These are phyloP conservation scores for Cruciata laevipes DNA, from an alignment of 257 asterid genomes.

Conservation along the genomic window DNA sequence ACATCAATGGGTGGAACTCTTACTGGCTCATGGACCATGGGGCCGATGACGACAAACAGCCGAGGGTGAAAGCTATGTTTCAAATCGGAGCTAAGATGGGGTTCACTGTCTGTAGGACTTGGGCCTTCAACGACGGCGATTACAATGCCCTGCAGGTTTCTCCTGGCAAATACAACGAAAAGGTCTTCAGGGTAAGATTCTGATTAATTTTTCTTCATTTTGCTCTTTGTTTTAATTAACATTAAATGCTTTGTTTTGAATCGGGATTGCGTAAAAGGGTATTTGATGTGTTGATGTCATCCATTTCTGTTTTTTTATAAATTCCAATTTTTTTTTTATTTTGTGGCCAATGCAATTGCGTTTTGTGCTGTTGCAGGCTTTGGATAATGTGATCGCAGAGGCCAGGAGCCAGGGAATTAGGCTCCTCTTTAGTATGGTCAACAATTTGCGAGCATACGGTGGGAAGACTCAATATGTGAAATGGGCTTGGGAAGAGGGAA, in stretches of 20 bases:
- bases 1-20: constrained; percentile 96
- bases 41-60: constrained; percentile 56
- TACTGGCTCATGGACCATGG: constrained; percentile 99
- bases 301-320: neutral
- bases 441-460: constrained; percentile 94
- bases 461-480: constrained; percentile 93
- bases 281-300: neutral
- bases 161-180: constrained; percentile 82
- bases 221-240: neutral
- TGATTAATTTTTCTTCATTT: neutral
- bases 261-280: neutral
- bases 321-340: neutral
- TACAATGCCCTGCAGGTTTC: constrained; percentile 87
- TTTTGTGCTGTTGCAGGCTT: constrained; percentile 44
- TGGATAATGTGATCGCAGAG: constrained; percentile 95
- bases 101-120: constrained; percentile 89
- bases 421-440: constrained; percentile 71
- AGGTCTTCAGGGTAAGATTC: constrained; percentile 76
- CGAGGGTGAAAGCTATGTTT: constrained; percentile 57
- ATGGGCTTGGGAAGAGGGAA: constrained; percentile 99
- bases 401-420: constrained; percentile 65
- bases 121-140: constrained; percentile 98
- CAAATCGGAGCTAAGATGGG: constrained; percentile 95
- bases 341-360: neutral
- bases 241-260: neutral